Evolutionary conservation across 768 basidiomycete genomes (phyloP), one percentile per base, ranked within the genome.

Genomic region (Leucosporidium scottii): DNA sequence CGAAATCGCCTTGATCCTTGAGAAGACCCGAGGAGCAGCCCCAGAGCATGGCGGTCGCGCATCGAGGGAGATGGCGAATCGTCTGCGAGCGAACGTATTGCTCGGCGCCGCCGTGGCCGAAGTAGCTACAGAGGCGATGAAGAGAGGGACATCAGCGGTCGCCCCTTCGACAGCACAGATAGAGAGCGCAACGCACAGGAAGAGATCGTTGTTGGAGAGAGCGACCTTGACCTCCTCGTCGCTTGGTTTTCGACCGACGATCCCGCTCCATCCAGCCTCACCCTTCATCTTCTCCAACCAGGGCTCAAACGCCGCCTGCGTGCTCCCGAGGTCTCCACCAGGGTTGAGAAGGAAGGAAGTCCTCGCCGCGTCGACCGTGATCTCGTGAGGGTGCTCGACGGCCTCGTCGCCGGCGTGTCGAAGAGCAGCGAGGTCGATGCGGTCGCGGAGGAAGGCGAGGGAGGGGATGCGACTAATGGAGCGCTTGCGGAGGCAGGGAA

Each of bases 21-120:
- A 99, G 78, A 1, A 84, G 79, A 15, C 94, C 96, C 0, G 93
- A 97, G 0, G 96, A 99, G 81, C 96, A 99, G 1, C 96, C 96
- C 96, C 94, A 99, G 4, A 99, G 83, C 91, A 98, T 93, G 1
- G 90, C 89, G 20, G 88, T 87, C 10, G 96, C 93, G 76, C 96
- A 98, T n/a, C 83, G 82, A 1, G 84, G 83, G 44, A 98, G 81
- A 67, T 87, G 84, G 12, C 90, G 83, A 62, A 99, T 85, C 74
- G 87, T 89, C 77, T 90, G 87, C 3, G 92, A 90, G 4, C 90
- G 87, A 10, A 90, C 82, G 75, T 94, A 99, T 74, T 98, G 94
- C 76, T 97, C 93, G 1, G 86, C 93, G 10, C 93, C 93, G 3
- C 92, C 92, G 74, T 99, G 96, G 20, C 96, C 96, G 75, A 98